Base-by-base conservation (phyloP, 371 early-diverging fungal species). In the Mucor velutinosus region DNA sequence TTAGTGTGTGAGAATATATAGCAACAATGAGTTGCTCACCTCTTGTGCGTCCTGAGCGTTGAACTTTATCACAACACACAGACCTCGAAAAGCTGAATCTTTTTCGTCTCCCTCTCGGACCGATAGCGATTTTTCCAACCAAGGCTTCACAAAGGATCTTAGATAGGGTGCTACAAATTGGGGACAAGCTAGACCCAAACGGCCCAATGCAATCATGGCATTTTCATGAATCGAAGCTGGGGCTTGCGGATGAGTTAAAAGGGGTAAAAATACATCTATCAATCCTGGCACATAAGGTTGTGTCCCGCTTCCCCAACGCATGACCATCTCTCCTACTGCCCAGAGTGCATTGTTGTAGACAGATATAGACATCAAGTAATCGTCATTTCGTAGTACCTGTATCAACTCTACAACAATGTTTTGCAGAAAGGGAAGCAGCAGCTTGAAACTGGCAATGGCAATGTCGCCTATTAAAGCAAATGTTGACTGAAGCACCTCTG, bases 391-490 rank as follows among this genome's bases (percentile, higher is more conserved):
- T 62, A 90, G 88, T 3, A 92, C 89, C 43, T 79, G 84, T 25
- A 97, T 83, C 30, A 90, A 86, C 45, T 79, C 75, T 15, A 7
- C 12, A 3, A 71, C 1, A 1, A 71, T 59, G 0, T 59, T 33
- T 25, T 66, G 63, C 6, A 71, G 10, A 53, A 41, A 71, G 0
- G 71, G 71, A 19, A 53, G 35, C 7, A 71, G 60, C 4, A 63
- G 17, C 25, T 53, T 23, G 79, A 93, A 97, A 65, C 90, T 87
- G 62, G 89, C 86, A 65, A 93, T 91, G 21, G 96, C 89, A 66
- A 98, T 82, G 75, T 98, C 97, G 25, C 98, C 98, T 41, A 98
- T 84, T n/a, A 97, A 85, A 2, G 94, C 97, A 83, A 90, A 96
- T 21, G 97, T 92, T 12, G 93, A 92, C 76, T 96, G 97, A 29